Conservation (phyloP, 805 yeast genomes). For the Wickerhamiella domercqiae region DNA sequence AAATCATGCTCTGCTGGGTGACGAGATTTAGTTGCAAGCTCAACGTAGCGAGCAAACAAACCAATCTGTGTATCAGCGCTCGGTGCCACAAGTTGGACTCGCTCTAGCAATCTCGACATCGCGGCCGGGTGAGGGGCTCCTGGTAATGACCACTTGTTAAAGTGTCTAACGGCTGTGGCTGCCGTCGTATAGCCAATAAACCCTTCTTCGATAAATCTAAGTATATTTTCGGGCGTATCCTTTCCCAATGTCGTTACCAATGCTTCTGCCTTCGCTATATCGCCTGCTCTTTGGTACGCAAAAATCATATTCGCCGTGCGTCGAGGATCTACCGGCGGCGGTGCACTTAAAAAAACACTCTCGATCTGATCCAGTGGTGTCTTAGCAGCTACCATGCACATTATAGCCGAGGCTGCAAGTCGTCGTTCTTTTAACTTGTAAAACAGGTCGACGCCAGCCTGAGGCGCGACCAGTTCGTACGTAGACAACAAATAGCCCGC, state of each 20-base stretch:
- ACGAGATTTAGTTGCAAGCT: conserved; percentile 5
- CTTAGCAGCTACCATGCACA: conserved; percentile 14
- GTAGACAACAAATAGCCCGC: conserved; percentile 9
- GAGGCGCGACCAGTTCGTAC: conserved; percentile 15
- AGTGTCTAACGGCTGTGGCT: conserved; percentile 8
- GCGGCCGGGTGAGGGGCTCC: conserved; percentile 14
- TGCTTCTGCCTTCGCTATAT: conserved; percentile 9
- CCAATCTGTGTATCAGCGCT: conserved; percentile 7
- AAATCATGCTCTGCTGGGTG: conserved; percentile 8
- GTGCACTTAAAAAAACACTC: conserved; percentile 4
- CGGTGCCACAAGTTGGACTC: conserved; percentile 6
- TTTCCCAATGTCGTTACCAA: conserved; percentile 2
- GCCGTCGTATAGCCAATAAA: conserved; percentile 19
- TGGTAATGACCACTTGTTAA: conserved; percentile 2
- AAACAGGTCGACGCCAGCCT: conserved; percentile 12
- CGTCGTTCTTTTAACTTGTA: conserved; percentile 1
- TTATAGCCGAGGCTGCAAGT: conserved; percentile 13
- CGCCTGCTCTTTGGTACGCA: conserved; percentile 8
- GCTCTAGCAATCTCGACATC: conserved; percentile 11
- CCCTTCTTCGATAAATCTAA: conserved; percentile 9
- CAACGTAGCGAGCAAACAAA: conserved; percentile 10
- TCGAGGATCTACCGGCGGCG: conserved; percentile 7
- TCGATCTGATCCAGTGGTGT: conserved; percentile 9
- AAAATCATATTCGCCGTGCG: conserved; percentile 10
- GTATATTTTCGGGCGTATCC: conserved; percentile 1